Evolutionary conservation across 2,329 filamentous ascomycete genomes (phyloP).

Genomic region (Ophiostoma pallidulum): DNA sequence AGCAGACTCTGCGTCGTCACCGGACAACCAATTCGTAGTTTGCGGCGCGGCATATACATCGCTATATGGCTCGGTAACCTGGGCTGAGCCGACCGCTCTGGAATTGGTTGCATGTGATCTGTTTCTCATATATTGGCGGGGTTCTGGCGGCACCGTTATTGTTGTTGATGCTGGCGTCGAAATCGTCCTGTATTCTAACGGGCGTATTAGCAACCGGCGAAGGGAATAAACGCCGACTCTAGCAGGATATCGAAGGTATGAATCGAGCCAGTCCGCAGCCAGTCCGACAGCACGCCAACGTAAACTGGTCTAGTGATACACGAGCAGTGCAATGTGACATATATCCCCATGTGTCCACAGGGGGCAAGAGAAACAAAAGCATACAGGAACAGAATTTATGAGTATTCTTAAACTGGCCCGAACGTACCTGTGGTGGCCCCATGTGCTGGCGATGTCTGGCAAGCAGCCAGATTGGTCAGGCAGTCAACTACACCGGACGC

Average conservation of each 20-base stretch:
- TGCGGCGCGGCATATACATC: constrained; percentile 20
- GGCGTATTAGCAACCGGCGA: too few relatives aligned
- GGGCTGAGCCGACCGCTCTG: constrained; percentile 17
- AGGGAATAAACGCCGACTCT: too few relatives aligned
- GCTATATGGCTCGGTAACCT: constrained; percentile 12
- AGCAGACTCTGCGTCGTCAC: constrained; percentile 21
- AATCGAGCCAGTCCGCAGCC: too few relatives aligned
- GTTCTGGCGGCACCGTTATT: constrained; percentile 14
- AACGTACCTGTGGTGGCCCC: constrained; percentile 27
- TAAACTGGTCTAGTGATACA: too few relatives aligned
- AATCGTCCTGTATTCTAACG: constrained; percentile 27
- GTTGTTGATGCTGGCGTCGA: not conserved
- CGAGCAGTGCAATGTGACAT: too few relatives aligned
- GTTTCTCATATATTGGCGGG: constrained; percentile 20
- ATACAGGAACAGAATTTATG: not conserved
- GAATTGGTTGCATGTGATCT: constrained; percentile 25
- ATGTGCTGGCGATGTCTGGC: constrained; percentile 27
- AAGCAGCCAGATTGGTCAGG: constrained; percentile 24
- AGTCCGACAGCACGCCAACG: too few relatives aligned
- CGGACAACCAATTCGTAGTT: constrained; percentile 22
- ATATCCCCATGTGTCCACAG: too few relatives aligned
- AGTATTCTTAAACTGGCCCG: not conserved
- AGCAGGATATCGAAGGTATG: too few relatives aligned
- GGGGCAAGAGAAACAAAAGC: not conserved
- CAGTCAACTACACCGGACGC: constrained; percentile 9